These are phyloP conservation scores for Rhododendron vialii DNA, from an alignment of 148 eudicot genomes.

Conservation along the genomic window DNA sequence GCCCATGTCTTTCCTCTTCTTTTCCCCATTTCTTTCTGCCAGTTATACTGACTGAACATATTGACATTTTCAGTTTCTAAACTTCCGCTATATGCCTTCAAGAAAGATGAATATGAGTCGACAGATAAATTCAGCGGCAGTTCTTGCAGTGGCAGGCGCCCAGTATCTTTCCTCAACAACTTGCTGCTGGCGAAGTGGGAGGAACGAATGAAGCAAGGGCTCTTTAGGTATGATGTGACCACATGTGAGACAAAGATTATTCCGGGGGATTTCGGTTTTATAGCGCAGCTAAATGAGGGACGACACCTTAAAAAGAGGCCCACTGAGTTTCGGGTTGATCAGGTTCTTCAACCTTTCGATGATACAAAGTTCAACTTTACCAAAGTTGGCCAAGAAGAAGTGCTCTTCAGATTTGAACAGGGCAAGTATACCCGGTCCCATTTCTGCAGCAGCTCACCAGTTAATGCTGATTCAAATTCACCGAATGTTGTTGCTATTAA, in stretches of 20 bases:
- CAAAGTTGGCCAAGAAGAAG: constrained; percentile 88
- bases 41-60: not conserved
- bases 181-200: constrained; percentile 50
- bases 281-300: constrained; percentile 89
- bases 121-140: constrained; percentile 5
- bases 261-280: constrained; percentile 68
- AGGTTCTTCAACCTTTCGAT: constrained; percentile 84
- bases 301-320: constrained; percentile 88
- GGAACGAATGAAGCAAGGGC: constrained; percentile 38
- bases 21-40: not conserved
- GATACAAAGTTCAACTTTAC: constrained; percentile 83
- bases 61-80: constrained; percentile 37
- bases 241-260: constrained; percentile 61
- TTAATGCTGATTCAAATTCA: constrained; percentile 37
- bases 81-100: constrained; percentile 69
- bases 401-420: constrained; percentile 65
- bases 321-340: constrained; percentile 83
- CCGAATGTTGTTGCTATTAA: constrained; percentile 84
- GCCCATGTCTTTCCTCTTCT: not conserved
- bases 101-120: constrained; percentile 25
- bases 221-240: constrained; percentile 58
- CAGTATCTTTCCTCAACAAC: constrained; percentile 31
- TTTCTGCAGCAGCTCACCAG: constrained; percentile 41
- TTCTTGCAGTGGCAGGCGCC: constrained; percentile 8
- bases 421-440: constrained; percentile 36